Evolutionary conservation across 2,329 filamentous ascomycete species (phyloP).

Genomic region (Alternaria hordeiaustralica): DNA sequence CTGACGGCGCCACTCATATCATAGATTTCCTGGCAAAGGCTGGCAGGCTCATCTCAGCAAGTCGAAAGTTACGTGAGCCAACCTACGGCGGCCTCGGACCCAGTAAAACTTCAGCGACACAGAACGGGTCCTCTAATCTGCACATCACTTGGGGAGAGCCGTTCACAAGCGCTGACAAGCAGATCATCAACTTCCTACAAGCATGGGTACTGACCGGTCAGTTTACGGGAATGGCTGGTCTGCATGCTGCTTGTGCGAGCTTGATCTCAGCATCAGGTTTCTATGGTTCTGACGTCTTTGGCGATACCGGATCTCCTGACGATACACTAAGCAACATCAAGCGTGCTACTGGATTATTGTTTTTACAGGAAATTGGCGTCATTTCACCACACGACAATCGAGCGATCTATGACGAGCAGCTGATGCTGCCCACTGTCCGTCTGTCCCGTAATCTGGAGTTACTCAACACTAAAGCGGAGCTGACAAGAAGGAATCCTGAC

Average conservation of each 20-base stretch:
- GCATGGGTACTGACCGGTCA: constrained; percentile 58
- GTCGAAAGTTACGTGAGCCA: constrained; percentile 48
- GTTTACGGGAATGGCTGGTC: constrained; percentile 51
- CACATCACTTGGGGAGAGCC: constrained; percentile 28
- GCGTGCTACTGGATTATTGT: constrained; percentile 62
- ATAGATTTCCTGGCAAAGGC: constrained; percentile 52
- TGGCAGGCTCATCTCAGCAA: constrained; percentile 47
- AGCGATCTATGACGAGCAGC: constrained; percentile 63
- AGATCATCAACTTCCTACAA: constrained; percentile 72
- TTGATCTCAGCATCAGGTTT: constrained; percentile 67
- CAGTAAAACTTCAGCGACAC: constrained; percentile 42
- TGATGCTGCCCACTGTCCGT: constrained; percentile 59
- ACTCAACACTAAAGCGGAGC: constrained; percentile 44
- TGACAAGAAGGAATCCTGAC: constrained; percentile 33
- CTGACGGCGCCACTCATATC: constrained; percentile 37
- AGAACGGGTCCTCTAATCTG: constrained; percentile 19
- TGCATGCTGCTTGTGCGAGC: constrained; percentile 68
- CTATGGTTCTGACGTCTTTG: constrained; percentile 57
- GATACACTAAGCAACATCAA: constrained; percentile 10
- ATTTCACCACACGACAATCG: constrained; percentile 74
- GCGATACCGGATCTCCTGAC: constrained; percentile 22
- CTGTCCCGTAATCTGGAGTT: constrained; percentile 53
- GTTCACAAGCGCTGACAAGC: constrained; percentile 60
- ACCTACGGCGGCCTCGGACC: constrained; percentile 45
- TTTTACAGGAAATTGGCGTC: constrained; percentile 77